Conservation (phyloP, 2,329 filamentous ascomycete species). For the Sporothrix humicola region DNA sequence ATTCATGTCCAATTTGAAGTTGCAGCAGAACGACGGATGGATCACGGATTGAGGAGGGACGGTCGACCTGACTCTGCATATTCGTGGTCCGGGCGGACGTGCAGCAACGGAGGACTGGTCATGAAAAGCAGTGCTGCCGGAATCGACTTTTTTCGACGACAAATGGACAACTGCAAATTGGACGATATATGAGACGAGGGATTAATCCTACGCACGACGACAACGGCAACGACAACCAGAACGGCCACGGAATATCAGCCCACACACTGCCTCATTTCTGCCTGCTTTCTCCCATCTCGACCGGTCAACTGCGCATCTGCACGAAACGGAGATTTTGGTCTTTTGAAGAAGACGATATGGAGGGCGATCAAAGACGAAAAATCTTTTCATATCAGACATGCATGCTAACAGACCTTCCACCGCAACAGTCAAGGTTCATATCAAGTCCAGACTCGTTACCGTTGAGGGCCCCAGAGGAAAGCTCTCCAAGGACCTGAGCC, state of each 20-base stretch:
- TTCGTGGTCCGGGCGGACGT: not conserved
- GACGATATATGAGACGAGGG: not conserved
- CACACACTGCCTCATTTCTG: not conserved
- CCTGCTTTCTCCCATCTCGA: not conserved
- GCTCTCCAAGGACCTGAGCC: conserved; percentile 94
- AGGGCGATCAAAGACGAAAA: not conserved
- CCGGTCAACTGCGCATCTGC: not conserved
- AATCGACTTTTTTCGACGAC: not conserved
- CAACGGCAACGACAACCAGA: not conserved
- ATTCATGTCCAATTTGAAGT: not conserved
- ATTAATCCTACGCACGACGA: not conserved
- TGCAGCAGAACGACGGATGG: not conserved
- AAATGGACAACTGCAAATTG: not conserved
- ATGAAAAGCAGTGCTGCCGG: not conserved
- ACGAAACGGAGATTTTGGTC: not conserved
- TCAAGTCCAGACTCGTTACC: conserved; percentile 95
- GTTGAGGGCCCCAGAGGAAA: conserved; percentile 97
- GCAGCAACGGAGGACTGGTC: not conserved
- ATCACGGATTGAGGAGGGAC: not conserved
- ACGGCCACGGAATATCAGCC: not conserved
- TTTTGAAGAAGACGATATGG: not conserved
- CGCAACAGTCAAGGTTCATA: conserved; percentile 86
- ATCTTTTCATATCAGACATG: not conserved
- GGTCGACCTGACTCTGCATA: not conserved
- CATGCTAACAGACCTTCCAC: conserved; percentile 39